Evolutionary conservation across 345 rosid genomes (phyloP), one percentile per base, ranked within the genome.

Genomic region (Eucalyptus guilfoylei): DNA sequence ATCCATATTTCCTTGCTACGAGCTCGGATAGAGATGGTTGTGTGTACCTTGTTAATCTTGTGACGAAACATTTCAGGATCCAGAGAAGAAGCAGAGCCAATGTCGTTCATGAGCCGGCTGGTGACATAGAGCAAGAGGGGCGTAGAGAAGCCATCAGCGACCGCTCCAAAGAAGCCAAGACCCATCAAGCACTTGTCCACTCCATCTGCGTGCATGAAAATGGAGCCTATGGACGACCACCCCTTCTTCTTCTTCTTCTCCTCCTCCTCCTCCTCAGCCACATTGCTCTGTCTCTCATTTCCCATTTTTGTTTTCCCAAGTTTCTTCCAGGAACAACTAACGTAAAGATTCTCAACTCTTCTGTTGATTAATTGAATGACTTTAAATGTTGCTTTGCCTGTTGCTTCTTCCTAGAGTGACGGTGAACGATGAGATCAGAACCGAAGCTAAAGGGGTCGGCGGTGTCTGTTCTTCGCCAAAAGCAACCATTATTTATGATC

Each of bases 151-250:
- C 99, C 99, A 91, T 96, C 97, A 52, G 96, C 96, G 28, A 95
- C 49, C 37, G 98, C 93, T 80, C 99, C 97, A 86, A 96, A 89
- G 58, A 94, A 89, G 26, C 97, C 99, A 11, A 97, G 90, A 54
- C 90, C 90, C 98, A 96, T 96, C 89, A 96, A 88, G 76, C 92
- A 34, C 96, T 81, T 90, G 89, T 97, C 97, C 9, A 91, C 92
- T 15, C 92, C 87, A 87, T 96, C 97, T 7, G 97, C 96, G 80
- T 95, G 97, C 94, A 94, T 94, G 89, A 97, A 95, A 88, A 94
- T 94, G 21, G 97, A 94, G 34, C 92, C 89, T 11, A 95, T 28
- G 5, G 97, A 94, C 49, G 92, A 86, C 4, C 90, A 52, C 62
- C 69, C 87, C 14, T 32, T 89, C 76, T 17, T 0, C 34, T 32